phyloP scores from a whole-genome alignment of 352 stramenopile genomes.

The Aphanomyces euteiches region DNA sequence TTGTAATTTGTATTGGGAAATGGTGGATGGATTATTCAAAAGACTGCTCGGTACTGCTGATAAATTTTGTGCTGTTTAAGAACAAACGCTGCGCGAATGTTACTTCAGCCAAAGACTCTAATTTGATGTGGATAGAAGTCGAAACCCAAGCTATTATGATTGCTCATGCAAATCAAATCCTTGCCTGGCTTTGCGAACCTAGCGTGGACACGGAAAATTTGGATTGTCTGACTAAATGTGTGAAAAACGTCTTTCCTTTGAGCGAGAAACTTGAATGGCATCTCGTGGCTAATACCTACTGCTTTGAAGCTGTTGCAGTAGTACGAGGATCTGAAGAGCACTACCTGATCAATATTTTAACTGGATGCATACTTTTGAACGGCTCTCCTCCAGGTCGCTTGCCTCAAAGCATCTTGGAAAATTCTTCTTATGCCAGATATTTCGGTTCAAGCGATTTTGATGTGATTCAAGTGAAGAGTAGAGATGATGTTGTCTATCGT shows the following conservation, averaged over 20 bases:
- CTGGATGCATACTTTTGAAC: slow-evolving; percentile 2
- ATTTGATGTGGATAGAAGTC: slow-evolving; percentile 1
- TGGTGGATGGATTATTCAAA: not conserved
- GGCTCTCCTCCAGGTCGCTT: slow-evolving; percentile 1
- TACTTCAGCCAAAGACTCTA: not conserved
- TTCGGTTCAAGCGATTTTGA: not conserved
- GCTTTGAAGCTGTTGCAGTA: not conserved
- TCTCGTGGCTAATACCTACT: not conserved
- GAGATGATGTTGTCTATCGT: not conserved
- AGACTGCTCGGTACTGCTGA: not conserved
- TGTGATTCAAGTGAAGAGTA: not conserved
- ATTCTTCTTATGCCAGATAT: slow-evolving; percentile 1
- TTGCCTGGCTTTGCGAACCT: not conserved
- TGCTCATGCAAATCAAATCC: not conserved
- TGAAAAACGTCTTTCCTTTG: not conserved
- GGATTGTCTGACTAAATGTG: not conserved
- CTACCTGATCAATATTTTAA: slow-evolving; percentile 8
- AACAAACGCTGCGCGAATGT: not conserved
- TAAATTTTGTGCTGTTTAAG: not conserved
- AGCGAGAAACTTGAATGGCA: not conserved
- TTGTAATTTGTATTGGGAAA: not conserved
- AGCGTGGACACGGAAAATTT: not conserved
- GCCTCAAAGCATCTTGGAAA: not conserved
- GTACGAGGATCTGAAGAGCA: not conserved
- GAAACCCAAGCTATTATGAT: not conserved